These are phyloP conservation scores for Gastrodia elata DNA, from an alignment of 106 monocot genomes.

Conservation along the genomic window DNA sequence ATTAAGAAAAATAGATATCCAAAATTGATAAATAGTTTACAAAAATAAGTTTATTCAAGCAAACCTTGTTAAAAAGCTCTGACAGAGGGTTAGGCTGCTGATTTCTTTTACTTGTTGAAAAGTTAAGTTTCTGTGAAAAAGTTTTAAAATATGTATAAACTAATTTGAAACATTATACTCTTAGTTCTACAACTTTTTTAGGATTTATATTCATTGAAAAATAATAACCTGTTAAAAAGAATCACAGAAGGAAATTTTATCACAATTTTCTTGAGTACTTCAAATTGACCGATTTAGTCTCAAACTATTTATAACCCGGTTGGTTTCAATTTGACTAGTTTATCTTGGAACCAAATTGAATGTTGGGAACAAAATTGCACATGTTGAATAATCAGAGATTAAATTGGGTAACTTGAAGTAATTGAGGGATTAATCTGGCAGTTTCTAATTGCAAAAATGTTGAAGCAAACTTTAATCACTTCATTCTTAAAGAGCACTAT, in stretches of 20 bases:
- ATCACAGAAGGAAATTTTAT: no score
- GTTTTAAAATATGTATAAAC: neutral
- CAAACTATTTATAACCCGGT: no score
- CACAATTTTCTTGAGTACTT: no score
- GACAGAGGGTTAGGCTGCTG: constrained; percentile 6
- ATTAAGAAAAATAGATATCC: neutral
- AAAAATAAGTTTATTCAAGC: neutral
- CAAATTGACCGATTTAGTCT: no score
- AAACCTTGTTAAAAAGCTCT: constrained; percentile 10
- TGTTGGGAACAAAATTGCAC: no score
- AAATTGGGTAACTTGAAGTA: no score
- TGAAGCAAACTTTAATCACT: neutral
- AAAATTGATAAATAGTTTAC: neutral
- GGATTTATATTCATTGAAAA: neutral
- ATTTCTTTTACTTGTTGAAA: neutral
- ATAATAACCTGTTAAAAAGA: neutral
- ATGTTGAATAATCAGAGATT: no score
- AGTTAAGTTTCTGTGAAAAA: neutral
- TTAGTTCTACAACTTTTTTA: neutral
- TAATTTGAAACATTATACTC: neutral
- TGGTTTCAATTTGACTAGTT: no score
- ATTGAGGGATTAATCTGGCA: no score
- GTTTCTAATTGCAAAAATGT: neutral
- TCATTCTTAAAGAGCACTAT: neutral
- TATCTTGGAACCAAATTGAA: no score